phyloP scores from a whole-genome alignment of 106 monocot species.

The Platanthera guangdongensis region DNA sequence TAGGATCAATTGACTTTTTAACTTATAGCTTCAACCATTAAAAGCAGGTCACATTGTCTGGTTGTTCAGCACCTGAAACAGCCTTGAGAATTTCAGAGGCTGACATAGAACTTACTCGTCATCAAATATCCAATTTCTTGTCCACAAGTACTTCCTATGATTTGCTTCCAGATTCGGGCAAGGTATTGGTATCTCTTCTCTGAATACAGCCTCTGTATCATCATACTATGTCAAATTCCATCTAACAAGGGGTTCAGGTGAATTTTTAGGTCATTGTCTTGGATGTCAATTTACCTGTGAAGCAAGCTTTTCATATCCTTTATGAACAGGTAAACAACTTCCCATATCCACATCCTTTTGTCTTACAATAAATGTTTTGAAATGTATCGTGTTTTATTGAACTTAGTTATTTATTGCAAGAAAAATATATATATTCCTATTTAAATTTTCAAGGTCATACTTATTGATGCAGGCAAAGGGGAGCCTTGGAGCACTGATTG shows the following conservation, averaged over 20 bases:
- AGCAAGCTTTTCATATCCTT: slow-evolving; percentile 28
- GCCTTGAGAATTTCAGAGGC: slow-evolving; percentile 27
- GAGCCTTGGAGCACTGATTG: too few species aligned
- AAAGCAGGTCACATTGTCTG: not conserved
- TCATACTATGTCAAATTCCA: not conserved
- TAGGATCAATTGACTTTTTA: not conserved
- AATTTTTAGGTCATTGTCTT: slow-evolving; percentile 16
- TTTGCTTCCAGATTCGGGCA: slow-evolving; percentile 73
- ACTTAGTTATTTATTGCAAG: not conserved
- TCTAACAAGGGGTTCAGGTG: not conserved
- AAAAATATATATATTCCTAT: not conserved
- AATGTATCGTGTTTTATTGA: not conserved
- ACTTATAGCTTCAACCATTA: not conserved
- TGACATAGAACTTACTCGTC: slow-evolving; percentile 42
- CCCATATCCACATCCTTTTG: not conserved
- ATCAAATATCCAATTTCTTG: slow-evolving; percentile 44
- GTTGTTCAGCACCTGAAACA: slow-evolving; percentile 23
- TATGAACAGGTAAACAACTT: slow-evolving; percentile 13
- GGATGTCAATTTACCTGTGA: slow-evolving; percentile 28
- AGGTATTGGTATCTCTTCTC: slow-evolving; percentile 21
- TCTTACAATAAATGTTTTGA: not conserved
- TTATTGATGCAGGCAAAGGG: too few species aligned
- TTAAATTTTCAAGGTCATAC: not conserved
- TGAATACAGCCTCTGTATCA: not conserved
- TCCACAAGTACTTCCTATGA: slow-evolving; percentile 49